Evolutionary conservation across 352 stramenopile species (phyloP).

Genomic region (Globisporangium viniferum): DNA sequence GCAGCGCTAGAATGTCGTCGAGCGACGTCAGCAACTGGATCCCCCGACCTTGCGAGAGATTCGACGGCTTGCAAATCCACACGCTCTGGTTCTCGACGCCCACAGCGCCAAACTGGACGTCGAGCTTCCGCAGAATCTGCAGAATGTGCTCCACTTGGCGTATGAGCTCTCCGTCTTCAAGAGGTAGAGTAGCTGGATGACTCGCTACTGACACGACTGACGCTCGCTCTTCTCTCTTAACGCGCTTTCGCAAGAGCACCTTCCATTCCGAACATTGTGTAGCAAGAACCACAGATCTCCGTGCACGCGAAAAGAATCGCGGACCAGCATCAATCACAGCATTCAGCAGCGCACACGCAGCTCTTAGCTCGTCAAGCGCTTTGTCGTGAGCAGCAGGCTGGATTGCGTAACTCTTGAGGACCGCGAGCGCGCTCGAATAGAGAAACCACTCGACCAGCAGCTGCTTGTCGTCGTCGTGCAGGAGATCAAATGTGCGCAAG

Average conservation of each 20-base stretch:
- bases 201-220: not conserved
- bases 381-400: not conserved
- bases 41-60: slow-evolving; percentile 68
- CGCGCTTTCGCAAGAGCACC: not conserved
- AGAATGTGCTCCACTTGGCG: slow-evolving; percentile 20
- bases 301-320: slow-evolving; percentile 11
- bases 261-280: slow-evolving; percentile 3
- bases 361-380: not conserved
- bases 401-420: slow-evolving; percentile 29
- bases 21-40: slow-evolving; percentile 52
- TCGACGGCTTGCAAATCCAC: slow-evolving; percentile 82
- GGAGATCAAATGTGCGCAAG: slow-evolving; percentile 45
- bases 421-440: slow-evolving; percentile 43
- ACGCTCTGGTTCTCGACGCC: slow-evolving; percentile 29
- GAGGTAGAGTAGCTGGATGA: not conserved
- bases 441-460: slow-evolving; percentile 39
- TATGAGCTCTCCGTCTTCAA: not conserved
- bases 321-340: not conserved
- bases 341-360: slow-evolving; percentile 6
- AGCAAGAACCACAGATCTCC: not conserved
- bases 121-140: slow-evolving; percentile 20
- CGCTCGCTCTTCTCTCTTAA: not conserved
- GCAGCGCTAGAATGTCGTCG: slow-evolving; percentile 26
- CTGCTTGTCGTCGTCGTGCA: slow-evolving; percentile 4
- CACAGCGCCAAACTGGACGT: slow-evolving; percentile 46